Conservation (phyloP, 805 yeast genomes). For the Teunomyces gatunensis region DNA sequence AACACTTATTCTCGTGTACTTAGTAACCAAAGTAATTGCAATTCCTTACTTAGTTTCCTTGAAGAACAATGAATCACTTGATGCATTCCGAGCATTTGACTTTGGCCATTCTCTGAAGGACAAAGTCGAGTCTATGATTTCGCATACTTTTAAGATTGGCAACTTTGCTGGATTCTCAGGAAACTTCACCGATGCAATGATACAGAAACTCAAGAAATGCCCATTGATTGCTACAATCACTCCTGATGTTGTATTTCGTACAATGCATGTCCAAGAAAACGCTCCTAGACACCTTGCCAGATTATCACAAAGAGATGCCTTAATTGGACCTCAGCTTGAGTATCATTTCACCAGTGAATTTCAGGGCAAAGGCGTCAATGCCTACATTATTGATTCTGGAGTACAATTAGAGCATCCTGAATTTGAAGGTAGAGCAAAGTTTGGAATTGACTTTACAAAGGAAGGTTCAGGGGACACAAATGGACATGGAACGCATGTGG, state of each 20-base stretch:
- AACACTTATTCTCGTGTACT: background rate
- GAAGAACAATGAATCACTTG: conserved; percentile 48
- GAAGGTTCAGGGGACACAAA: conserved; percentile 66
- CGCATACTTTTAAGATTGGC: conserved; percentile 62
- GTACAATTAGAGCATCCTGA: conserved; percentile 60
- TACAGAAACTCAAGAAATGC: conserved; percentile 49
- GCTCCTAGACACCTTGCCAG: conserved; percentile 70
- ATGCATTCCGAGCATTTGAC: conserved; percentile 47
- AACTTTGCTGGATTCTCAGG: conserved; percentile 70
- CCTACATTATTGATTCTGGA: conserved; percentile 85
- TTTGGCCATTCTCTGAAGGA: conserved; percentile 31
- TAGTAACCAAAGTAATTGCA: background rate
- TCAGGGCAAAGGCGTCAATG: conserved; percentile 61
- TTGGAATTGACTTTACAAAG: conserved; percentile 61
- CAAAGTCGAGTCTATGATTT: conserved; percentile 47
- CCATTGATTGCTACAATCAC: conserved; percentile 69
- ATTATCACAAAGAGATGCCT: conserved; percentile 47
- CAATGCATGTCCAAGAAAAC: conserved; percentile 47
- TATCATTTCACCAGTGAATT: conserved; percentile 48
- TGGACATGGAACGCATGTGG: conserved; percentile 95
- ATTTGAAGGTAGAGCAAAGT: conserved; percentile 57
- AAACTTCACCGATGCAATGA: conserved; percentile 47
- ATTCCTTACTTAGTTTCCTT: conserved; percentile 48
- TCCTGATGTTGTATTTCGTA: conserved; percentile 60
- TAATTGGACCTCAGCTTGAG: conserved; percentile 21